Percentiles rank a stretch among this genome's conserved stretches.
These are phyloP conservation scores for Nyssa sinensis DNA, from an alignment of 148 eudicot genomes.

Conservation along the genomic window DNA sequence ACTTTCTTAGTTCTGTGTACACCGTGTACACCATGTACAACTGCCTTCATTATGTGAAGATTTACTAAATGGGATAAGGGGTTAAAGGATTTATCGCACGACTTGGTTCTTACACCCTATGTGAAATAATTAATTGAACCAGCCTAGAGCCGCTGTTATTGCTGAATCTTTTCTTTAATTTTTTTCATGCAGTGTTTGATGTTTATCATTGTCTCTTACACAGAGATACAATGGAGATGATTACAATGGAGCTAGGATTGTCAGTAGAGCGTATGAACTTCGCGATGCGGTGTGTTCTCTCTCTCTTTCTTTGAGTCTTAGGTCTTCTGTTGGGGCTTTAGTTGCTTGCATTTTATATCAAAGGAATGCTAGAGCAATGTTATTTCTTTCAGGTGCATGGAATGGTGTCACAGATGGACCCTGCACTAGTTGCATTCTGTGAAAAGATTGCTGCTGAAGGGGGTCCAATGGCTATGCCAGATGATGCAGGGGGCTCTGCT, in stretches of 20 bases:
- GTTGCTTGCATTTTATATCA: background rate
- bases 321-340: background rate
- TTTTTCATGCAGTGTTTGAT: conserved; percentile 2
- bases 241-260: conserved; percentile 98
- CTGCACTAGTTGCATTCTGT: conserved; percentile 83
- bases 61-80: background rate
- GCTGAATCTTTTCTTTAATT: conserved; percentile 3
- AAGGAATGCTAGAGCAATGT: too few relatives aligned
- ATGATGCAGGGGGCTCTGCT: conserved; percentile 50
- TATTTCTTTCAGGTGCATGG: conserved; percentile 79
- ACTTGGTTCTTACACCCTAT: background rate
- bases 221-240: conserved; percentile 96
- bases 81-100: background rate
- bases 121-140: background rate
- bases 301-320: conserved; percentile 2
- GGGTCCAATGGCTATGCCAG: conserved; percentile 76
- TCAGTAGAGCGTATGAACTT: conserved; percentile 95
- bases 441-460: conserved; percentile 92
- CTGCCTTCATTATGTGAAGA: background rate
- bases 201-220: background rate
- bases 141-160: background rate
- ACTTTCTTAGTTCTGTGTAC: too few relatives aligned
- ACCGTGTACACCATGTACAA: background rate
- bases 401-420: conserved; percentile 98
- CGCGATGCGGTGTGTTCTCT: conserved; percentile 80